Evolutionary conservation across 495 filamentous ascomycete genomes (phyloP), one percentile per base, ranked within the genome.

Genomic region (Durotheca rogersii): DNA sequence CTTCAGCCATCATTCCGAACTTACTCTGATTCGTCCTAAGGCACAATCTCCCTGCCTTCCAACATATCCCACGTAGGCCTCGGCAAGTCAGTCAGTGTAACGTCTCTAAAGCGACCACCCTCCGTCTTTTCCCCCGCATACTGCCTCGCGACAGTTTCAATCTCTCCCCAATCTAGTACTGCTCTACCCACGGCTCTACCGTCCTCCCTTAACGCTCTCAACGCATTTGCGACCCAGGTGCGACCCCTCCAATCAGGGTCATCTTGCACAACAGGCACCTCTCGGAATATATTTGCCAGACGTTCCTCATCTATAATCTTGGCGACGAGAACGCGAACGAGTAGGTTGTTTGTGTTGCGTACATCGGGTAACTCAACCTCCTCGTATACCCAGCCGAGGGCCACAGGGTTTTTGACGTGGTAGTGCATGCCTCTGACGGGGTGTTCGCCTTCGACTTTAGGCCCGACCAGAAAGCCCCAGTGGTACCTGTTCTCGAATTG

Each of bases 311-410:
- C 56, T 33, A 50, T 47, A 18, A 78, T 58, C 51, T 79, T 77
- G 16, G 66, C 73, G 20, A 77, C 59, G 51, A 75, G 46, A 32
- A 77, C 38, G 6, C 75, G 69, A 32, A 71, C 72, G 49, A 79
- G 72, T 9, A 77, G 43, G 63, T 64, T 65, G 12, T 48, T 54
- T 3, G 65, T 66, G 1, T 61, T 25, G 16, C 14, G 16, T 19
- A 71, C 54, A 42, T 44, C 31, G 4, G 50, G 14, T 49, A 66
- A 55, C 7, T 48, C 35, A 14, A 18, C 23, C 53, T 70, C 62
- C 36, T 67, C 61, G 43, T 66, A 74, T 7, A 47, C n/a, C 74
- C 70, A 74, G 6, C 30, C 27, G 2, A 5, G 25, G 7, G 2
- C 4, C 12, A 21, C 17, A 1, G 40, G 52, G 49, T 69, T 57